Percentiles rank a stretch among this genome's conserved stretches.
Evolutionary conservation across 1,284 basidiomycete species (phyloP).

Genomic region (Bondarzewia mesenterica): DNA sequence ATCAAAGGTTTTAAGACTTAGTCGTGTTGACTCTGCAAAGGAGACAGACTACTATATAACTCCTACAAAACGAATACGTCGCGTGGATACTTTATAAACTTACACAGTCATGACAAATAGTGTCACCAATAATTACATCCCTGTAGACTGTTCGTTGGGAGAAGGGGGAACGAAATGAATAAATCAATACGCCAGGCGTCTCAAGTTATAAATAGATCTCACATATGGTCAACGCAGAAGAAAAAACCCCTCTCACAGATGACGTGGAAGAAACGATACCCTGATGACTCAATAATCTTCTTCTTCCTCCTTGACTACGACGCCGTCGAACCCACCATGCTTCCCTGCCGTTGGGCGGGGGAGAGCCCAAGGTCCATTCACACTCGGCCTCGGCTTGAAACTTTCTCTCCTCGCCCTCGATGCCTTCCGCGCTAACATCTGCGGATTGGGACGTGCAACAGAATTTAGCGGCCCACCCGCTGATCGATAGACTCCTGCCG

Average conservation of each 20-base stretch:
- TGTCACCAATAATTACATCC: too few species aligned
- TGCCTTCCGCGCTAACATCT: slow-evolving; percentile 33
- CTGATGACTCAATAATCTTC: slow-evolving; percentile 10
- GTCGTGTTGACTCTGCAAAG: too few species aligned
- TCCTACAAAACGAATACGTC: too few species aligned
- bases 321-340: slow-evolving; percentile 22
- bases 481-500: background rate
- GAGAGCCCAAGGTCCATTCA: slow-evolving; percentile 32
- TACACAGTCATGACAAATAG: too few species aligned
- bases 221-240: background rate
- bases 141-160: too few species aligned
- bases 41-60: too few species aligned
- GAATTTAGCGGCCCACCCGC: slow-evolving; percentile 5
- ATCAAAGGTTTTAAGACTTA: too few species aligned
- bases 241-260: too few species aligned
- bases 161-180: background rate
- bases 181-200: background rate
- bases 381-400: slow-evolving; percentile 68
- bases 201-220: background rate
- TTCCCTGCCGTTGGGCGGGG: slow-evolving; percentile 11
- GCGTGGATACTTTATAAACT: too few species aligned
- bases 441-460: too few species aligned
- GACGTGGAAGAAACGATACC: background rate
- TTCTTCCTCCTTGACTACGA: slow-evolving; percentile 28
- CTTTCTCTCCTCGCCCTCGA: slow-evolving; percentile 54